Base-by-base conservation (phyloP, 495 filamentous ascomycete species). In the Daldinia caldariorum region DNA sequence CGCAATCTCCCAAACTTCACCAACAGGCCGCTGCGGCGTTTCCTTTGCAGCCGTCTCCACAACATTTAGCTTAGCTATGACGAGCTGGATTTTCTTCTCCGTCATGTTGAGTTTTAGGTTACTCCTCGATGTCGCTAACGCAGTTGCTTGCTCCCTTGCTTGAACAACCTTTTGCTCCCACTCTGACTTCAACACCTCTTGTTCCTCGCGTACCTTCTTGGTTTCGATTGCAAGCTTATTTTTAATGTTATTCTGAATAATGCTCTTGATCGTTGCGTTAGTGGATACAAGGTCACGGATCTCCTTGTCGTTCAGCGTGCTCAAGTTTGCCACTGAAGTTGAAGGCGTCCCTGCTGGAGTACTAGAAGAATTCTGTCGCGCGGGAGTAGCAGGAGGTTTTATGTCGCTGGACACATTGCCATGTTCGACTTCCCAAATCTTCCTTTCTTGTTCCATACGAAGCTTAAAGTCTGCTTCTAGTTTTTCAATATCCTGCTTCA, bases 1-100 rank as follows among this genome's bases (percentile, higher is more conserved):
- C 0, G 89, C 92, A 34, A 90, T 79, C 41, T 90, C 88, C 92
- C 92, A 97, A 0, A 97, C 94, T 75, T 97, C 93, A 10, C 79
- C 83, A 6, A 97, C 93, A 13, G 92, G 87, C 62, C 86, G 87
- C 74, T 94, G 82, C 1, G 94, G 94, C 0, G 92, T 96, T n/a
- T 97, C 91, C 26, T 83, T 84, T 0, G 91, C 93, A 14, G 92
- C 93, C 54, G 87, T 90, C 64, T 92, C 84, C 10, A 97, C 91
- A 13, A 93, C 86, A 9, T 90, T 87, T 22, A 96, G 69, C 81
- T 94, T 97, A 13, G 88, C 91, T 60, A 84, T 82, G 0, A 89
- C 83, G 20, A 78, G 81, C 74, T 85, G 89, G 65, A 79, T 78
- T 73, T 89, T 89, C 59, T 89, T 90, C 66, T 95, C 91, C 8